Evolutionary conservation across 2,329 filamentous ascomycete species (phyloP), one percentile per base, ranked within the genome.

Genomic region (Cadophora malorum): DNA sequence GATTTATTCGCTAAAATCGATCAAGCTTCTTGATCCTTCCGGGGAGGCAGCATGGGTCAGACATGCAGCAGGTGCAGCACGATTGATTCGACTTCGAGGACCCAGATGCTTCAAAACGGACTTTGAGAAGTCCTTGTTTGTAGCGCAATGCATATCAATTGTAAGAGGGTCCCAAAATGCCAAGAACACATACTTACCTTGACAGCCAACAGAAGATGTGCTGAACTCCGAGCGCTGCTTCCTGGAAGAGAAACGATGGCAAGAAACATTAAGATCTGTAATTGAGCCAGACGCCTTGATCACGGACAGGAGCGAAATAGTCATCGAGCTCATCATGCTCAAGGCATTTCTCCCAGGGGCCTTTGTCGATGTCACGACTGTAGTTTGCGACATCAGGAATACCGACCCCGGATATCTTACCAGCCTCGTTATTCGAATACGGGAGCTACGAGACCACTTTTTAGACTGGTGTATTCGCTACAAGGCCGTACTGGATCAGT

Each of bases 91-190:
- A 59, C 69, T 78, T 58, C 76, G 78, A 6, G 76, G 74, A 3
- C 74, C 78, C 2, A 53, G 28, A 28, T 3, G 28, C 3, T 28
- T 28, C 28, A 28, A 28, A 68, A 76, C 77, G 1, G 77, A 79
- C 7, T 79, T 78, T 7, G 79, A 80, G 59, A 79, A 78, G 65
- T 72, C 78, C 0, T 71, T 80, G 4, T 79, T 80, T 31, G 72
- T 78, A 16, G 76, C 74, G 10, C 77, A 79, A 59, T 74, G 75
- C 16, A 78, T 78, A 1, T 73, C 78, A 23, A 76, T 78, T 47
- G 35, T 9, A 35, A 35, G 9, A 5, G 33, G 4, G 33, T 35
- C 16, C 45, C 6, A 5, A 58, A 1, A 52, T 0, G 23, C 9
- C 7, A 47, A 68, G 41, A 62, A 25, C 59, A 33, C 55, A 21